phyloP scores from a whole-genome alignment of 345 rosid genomes.

The Linum tenue region DNA sequence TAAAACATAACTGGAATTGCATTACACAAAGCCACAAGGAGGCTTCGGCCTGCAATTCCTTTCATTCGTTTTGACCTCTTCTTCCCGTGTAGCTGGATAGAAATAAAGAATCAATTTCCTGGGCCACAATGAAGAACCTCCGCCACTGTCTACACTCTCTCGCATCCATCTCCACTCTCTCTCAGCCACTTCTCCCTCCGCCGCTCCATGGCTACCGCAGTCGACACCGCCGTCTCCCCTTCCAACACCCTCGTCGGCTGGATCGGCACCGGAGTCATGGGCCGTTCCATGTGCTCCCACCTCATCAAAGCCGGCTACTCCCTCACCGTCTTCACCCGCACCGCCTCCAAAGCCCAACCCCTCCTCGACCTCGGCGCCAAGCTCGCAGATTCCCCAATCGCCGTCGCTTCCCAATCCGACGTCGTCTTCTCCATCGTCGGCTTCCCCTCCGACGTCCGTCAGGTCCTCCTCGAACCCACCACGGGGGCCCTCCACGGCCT shows the following conservation, averaged over 20 bases:
- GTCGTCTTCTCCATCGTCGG: conserved; percentile 93
- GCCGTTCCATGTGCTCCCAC: conserved; percentile 71
- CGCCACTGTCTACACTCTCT: neutral
- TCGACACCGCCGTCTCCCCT: conserved; percentile 26
- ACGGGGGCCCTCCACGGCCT: conserved; percentile 75
- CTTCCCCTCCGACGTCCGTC: conserved; percentile 78
- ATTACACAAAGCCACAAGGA: no score
- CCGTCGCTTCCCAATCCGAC: conserved; percentile 64
- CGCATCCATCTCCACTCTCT: neutral
- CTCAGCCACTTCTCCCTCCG: conserved; percentile 13
- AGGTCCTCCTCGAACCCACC: conserved; percentile 61
- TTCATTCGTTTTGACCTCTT: no score
- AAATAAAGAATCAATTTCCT: no score
- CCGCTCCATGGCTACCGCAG: conserved; percentile 51
- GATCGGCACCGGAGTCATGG: conserved; percentile 96
- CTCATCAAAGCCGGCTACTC: conserved; percentile 68
- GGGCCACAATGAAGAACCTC: no score
- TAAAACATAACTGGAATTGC: no score
- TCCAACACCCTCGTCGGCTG: conserved; percentile 77
- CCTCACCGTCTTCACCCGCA: conserved; percentile 78
- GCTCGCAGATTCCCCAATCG: conserved; percentile 51
- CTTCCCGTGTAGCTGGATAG: no score
- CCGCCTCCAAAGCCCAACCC: conserved; percentile 67
- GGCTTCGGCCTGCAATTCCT: no score
- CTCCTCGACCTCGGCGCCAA: conserved; percentile 67